Base-by-base conservation (phyloP, 2,329 filamentous ascomycete species). In the Fusarium metavorans region DNA sequence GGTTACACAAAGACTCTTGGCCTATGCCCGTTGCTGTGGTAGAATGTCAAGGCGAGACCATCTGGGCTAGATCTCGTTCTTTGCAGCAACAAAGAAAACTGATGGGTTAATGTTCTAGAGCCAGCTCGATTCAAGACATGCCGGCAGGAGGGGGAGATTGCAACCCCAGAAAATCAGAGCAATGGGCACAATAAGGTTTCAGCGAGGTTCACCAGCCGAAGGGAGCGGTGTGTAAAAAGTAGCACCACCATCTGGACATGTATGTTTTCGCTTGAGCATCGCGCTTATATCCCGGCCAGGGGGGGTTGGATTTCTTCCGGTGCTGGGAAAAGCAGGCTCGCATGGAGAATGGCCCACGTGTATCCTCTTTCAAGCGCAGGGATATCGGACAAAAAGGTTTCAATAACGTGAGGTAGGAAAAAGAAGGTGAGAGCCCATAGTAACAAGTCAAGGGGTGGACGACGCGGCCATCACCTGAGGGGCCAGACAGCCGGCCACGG, bases 401-500 rank as follows among this genome's bases (percentile, higher is more conserved):
- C 32, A 43, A 66, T 56, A 66, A 59, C 27, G 35, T 35, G 35
- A 65, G 48, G 61, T 27, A 58, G 54, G 37, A 35, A 67, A 27
- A 30, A 66, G 18, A 35, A 67, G 62, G 57, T 64, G 50, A 56
- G 35, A 54, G 35, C 48, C 20, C 18, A 25, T 32, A 27, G 37
- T 52, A 66, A n/a, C 8, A 41, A 41, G 37, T 41, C 32, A 48
- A 58, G 45, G 64, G 50, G 57, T 14, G 43, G 23, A 56, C 16
- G 62, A 58, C 60, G 76, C 64, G 64, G 41, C 34, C 57, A 74
- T 76, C 74, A 70, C 58, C 67, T 68, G 72, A 78, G 65, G 35
- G 41, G 20, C 27, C 27, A 35, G 34, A 10, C 25, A 59, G 63
- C 20, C 45, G 39, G 63, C 65, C 67, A 74, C 60, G 66, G 63